A percentile compares a stretch with the other conserved stretches of the same genome.
phyloP scores from a whole-genome alignment of 2,329 filamentous ascomycete species.

The Mycosphaerelloides madeirae region DNA sequence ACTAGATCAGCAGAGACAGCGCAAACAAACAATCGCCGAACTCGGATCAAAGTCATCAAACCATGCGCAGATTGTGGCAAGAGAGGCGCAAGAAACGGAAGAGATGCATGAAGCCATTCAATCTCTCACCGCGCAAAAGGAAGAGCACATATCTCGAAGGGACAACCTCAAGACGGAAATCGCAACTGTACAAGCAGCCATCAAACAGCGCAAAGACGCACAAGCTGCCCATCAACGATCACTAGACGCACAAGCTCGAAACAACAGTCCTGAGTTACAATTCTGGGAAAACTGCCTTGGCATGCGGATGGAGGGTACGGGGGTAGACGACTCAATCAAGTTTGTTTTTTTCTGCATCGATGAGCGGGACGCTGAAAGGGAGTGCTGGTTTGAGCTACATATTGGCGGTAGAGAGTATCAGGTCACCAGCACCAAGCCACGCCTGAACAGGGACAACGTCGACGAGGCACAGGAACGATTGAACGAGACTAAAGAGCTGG shows the following conservation, averaged over 20 bases:
- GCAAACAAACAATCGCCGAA: constrained; percentile 81
- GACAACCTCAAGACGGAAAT: constrained; percentile 55
- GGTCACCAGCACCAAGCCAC: constrained; percentile 74
- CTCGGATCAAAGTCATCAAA: constrained; percentile 64
- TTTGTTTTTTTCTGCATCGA: constrained; percentile 86
- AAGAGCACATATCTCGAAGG: constrained; percentile 51
- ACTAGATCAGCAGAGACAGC: constrained; percentile 85
- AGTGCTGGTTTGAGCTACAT: constrained; percentile 90
- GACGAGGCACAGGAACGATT: constrained; percentile 72
- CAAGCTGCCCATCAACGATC: constrained; percentile 68
- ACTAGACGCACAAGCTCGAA: constrained; percentile 75
- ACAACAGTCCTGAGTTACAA: constrained; percentile 88
- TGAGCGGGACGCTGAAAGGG: constrained; percentile 79
- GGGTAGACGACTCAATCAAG: constrained; percentile 69
- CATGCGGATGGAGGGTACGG: constrained; percentile 78
- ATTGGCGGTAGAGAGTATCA: constrained; percentile 80
- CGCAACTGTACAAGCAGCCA: constrained; percentile 62
- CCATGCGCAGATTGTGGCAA: constrained; percentile 68
- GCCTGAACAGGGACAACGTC: constrained; percentile 72
- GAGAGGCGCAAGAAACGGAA: constrained; percentile 68
- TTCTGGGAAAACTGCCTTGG: constrained; percentile 95
- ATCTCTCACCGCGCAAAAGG: constrained; percentile 52
- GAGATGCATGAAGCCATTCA: constrained; percentile 59
- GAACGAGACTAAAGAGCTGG: constrained; percentile 74
- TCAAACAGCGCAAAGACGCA: constrained; percentile 64